Conservation (phyloP, 192 early-diverging fungal genomes). For the Backusella circina region DNA sequence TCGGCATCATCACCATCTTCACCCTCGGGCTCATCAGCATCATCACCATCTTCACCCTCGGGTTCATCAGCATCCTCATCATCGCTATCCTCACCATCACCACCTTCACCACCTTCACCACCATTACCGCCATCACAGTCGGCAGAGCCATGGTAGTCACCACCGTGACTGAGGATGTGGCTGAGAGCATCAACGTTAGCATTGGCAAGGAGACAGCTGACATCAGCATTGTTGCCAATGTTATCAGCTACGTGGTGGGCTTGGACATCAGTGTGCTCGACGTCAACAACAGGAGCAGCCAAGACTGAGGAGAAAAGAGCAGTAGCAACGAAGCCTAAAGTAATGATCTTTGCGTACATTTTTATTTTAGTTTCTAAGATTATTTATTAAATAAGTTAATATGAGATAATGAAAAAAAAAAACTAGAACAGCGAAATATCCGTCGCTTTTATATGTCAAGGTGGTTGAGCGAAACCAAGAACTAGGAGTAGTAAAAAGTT, state of each 20-base stretch:
- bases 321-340: background rate
- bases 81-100: background rate
- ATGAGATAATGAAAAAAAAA: slow-evolving; percentile 1
- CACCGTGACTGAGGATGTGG: background rate
- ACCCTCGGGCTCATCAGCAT: background rate
- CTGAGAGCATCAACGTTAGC: background rate
- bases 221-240: background rate
- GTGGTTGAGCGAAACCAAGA: background rate
- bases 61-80: background rate
- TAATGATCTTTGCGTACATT: background rate
- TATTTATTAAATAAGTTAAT: slow-evolving; percentile 4
- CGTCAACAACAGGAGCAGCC: background rate
- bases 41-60: background rate
- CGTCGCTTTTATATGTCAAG: background rate
- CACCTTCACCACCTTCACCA: background rate
- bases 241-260: background rate
- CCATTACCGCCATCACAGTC: background rate
- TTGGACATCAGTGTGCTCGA: background rate
- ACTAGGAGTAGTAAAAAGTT: background rate
- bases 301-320: background rate
- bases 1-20: background rate
- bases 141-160: background rate
- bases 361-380: background rate
- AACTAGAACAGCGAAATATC: background rate
- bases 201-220: background rate